Conservation (phyloP, 2,329 filamentous ascomycete genomes). For the Neophaeococcomyces mojaviensis region DNA sequence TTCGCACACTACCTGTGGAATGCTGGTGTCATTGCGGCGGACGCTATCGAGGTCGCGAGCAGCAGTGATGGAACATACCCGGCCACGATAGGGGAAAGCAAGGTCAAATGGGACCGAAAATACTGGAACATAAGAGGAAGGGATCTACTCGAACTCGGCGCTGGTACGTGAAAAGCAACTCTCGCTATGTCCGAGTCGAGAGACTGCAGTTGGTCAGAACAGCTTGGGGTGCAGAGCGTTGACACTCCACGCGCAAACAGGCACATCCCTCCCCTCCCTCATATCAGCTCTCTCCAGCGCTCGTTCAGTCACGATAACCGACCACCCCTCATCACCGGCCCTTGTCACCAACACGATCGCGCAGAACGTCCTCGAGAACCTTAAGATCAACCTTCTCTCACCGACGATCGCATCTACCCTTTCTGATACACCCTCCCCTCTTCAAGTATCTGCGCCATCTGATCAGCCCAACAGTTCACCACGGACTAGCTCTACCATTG, state of each 20-base stretch:
- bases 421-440: conserved; percentile 20
- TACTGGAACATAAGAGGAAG: conserved; percentile 42
- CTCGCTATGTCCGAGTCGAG: background rate
- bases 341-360: conserved; percentile 23
- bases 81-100: conserved; percentile 8
- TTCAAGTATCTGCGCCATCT: too few species aligned
- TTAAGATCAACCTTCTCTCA: background rate
- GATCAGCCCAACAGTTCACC: too few species aligned
- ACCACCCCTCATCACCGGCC: conserved; percentile 40
- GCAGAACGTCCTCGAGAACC: conserved; percentile 14
- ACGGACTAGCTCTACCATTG: too few species aligned
- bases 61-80: conserved; percentile 13
- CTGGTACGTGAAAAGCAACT: conserved; percentile 42
- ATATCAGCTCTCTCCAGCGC: conserved; percentile 32
- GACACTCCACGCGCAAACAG: conserved; percentile 21
- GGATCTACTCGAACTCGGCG: conserved; percentile 51
- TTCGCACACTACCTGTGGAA: conserved; percentile 57
- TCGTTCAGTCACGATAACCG: conserved; percentile 41
- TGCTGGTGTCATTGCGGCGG: conserved; percentile 39
- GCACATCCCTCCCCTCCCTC: conserved; percentile 36
- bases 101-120: conserved; percentile 11
- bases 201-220: background rate
- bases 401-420: background rate
- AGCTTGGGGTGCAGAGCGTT: background rate
- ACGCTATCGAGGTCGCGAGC: conserved; percentile 32